Percentiles rank a stretch among this genome's conserved stretches.
phyloP scores from a whole-genome alignment of 345 rosid genomes.

The Clausena lansium region DNA sequence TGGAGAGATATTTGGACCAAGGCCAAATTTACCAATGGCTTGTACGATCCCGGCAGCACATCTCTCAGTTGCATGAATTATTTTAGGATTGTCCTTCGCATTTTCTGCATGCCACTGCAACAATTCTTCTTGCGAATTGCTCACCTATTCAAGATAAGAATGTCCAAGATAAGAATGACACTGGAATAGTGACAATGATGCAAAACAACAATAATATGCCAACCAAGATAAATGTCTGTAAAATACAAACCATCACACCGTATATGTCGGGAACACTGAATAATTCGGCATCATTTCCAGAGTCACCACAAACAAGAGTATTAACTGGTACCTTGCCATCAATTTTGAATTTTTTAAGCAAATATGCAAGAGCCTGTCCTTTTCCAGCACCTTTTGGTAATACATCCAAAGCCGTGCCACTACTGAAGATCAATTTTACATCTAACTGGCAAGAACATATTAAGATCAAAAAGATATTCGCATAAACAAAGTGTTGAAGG shows the following conservation, averaged over 20 bases:
- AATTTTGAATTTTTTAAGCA: conserved; percentile 64
- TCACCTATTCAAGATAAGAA: conserved; percentile 55
- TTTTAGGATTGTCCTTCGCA: conserved; percentile 76
- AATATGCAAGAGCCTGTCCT: conserved; percentile 95
- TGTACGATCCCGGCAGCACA: conserved; percentile 92
- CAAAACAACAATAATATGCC: conserved; percentile 9
- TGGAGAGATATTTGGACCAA: conserved; percentile 83
- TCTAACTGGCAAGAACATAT: conserved; percentile 54
- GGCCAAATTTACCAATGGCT: conserved; percentile 85
- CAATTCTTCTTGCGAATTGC: conserved; percentile 98
- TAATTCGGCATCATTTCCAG: conserved; percentile 97
- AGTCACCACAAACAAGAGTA: conserved; percentile 96
- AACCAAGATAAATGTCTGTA: too few relatives aligned
- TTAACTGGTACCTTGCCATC: conserved; percentile 68
- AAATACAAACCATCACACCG: conserved; percentile 81
- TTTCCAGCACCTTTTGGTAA: conserved; percentile 96
- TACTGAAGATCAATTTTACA: conserved; percentile 89
- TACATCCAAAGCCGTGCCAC: conserved; percentile 91
- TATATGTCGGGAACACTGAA: conserved; percentile 85
- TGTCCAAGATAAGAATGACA: too few relatives aligned
- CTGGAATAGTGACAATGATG: neutral
- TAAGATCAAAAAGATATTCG: too few relatives aligned
- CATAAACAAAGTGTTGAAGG: too few relatives aligned
- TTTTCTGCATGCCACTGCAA: conserved; percentile 87
- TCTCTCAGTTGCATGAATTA: conserved; percentile 81